Percentiles rank a stretch among this genome's conserved stretches.
Conservation (phyloP, 345 rosid genomes). For the Aurinia saxatilis region DNA sequence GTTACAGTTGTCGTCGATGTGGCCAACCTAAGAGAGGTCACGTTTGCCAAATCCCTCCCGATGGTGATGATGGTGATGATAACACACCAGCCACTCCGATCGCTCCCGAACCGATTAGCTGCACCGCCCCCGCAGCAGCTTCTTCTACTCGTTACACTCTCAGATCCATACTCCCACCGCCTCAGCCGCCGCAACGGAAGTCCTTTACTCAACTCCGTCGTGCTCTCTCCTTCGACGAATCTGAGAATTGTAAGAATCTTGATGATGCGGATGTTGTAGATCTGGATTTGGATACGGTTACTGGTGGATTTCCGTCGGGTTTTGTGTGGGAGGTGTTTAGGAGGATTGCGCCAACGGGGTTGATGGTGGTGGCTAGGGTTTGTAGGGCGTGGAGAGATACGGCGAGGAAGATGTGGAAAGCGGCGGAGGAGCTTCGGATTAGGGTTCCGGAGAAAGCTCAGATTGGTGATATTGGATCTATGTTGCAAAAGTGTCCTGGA, state of each 20-base stretch:
- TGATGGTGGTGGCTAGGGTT: slow-evolving; percentile 70
- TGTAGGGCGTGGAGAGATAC: slow-evolving; percentile 93
- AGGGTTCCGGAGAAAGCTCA: slow-evolving; percentile 62
- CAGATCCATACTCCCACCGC: slow-evolving; percentile 19
- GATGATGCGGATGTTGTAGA: slow-evolving; percentile 34
- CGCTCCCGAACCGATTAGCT: slow-evolving; percentile 22
- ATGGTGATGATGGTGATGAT: no score
- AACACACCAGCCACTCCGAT: slow-evolving; percentile 21
- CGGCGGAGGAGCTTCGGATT: slow-evolving; percentile 77
- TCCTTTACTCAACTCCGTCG: slow-evolving; percentile 62
- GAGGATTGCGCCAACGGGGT: slow-evolving; percentile 64
- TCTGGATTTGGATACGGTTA: slow-evolving; percentile 25
- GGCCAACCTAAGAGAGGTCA: slow-evolving; percentile 98
- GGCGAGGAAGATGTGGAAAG: slow-evolving; percentile 70
- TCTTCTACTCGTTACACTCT: slow-evolving; percentile 34
- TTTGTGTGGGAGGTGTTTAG: slow-evolving; percentile 77
- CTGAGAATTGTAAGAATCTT: slow-evolving; percentile 36
- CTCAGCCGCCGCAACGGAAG: slow-evolving; percentile 44
- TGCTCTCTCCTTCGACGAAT: slow-evolving; percentile 74
- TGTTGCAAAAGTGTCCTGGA: slow-evolving; percentile 72
- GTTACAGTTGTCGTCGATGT: slow-evolving; percentile 92
- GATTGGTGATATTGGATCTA: slow-evolving; percentile 72
- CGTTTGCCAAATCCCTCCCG: slow-evolving; percentile 32
- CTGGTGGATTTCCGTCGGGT: slow-evolving; percentile 41
- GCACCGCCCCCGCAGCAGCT: slow-evolving; percentile 28